Evolutionary conservation across 257 asterid genomes (phyloP), one percentile per base, ranked within the genome.

Genomic region (Fraxinus americana): DNA sequence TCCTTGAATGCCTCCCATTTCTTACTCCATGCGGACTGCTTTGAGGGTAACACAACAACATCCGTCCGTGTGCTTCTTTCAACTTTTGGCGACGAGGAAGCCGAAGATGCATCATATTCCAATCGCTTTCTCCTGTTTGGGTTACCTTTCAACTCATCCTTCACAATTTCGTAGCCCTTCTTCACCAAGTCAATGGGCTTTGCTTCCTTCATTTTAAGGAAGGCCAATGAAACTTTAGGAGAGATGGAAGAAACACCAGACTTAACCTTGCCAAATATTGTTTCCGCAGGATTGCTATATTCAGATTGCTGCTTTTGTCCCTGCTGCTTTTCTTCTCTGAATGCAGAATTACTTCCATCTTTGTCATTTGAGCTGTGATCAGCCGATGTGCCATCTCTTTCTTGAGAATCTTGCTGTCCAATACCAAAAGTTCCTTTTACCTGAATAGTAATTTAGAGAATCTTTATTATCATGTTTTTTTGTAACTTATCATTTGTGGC

Each of bases 101-200:
- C 63, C 0, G 91, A 77, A 65, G 92, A 77, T 75, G 84, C 77
- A 77, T 90, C 89, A 83, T 87, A 80, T 78, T 90, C 97, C 12
- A 96, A 91, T 81, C 81, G 97, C 85, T 88, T 96, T 86, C 97
- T 92, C 88, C 89, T 90, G 78, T 80, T 84, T 36, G 97, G 87
- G 77, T 89, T 91, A 69, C 99, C 99, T 79, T 88, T 85, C 73
- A 96, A 78, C 86, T 96, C 99, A 73, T 96, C 97, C 86, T 82
- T 84, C 75, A 93, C 93, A 77, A 93, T 84, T 45, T 74, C 86
- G 72, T 84, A 88, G 48, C 98, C 97, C 84, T 92, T 96, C 90
- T 93, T 96, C 75, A 88, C 90, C 30, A 94, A 66, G 81, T 93
- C 99, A 74, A 92, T 59, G 16, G 97, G 97, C 78, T 88, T 93